Evolutionary conservation across 257 asterid species (phyloP), one percentile per base, ranked within the genome.

Genomic region (Lycium barbarum): DNA sequence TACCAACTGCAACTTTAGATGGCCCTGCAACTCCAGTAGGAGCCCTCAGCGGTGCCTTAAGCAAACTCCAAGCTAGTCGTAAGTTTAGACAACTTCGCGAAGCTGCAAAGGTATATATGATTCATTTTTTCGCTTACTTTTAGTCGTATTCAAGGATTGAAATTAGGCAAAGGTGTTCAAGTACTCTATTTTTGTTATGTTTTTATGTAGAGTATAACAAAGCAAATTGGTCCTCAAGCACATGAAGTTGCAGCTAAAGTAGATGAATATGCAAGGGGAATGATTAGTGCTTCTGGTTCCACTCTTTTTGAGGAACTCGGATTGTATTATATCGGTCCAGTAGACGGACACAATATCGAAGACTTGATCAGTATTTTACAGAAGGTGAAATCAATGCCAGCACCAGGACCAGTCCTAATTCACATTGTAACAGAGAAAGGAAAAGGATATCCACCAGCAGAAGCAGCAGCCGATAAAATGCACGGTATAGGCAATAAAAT

Each of bases 241-340:
- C 98, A 94, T 84, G 93, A 91, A 87, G 92, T 92, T 26, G 98
- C 98, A 0, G 97, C 97, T 4, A 94, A 94, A 86, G 89, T 94
- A 66, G 98, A 94, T 66, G 98, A 94, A 86, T 94, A 93, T 65
- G 97, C 98, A 3, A 90, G 98, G 40, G 98, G 98, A 17, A 93
- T 94, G 96, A 40, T 94, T n/a, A 90, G 94, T 87, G 95, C 91
- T 84, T 40, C 94, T 3, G 96, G 97, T 17, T 94, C 98, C 3
- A 90, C 93, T 0, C 88, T 94, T 71, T 94, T 94, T 76, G 98
- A 94, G 90, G 97, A 94, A 91, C 93, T 94, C 2, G 96, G 98
- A 9, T 71, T 94, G 59, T 94, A 94, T 63, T 94, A 94, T 83
- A 94, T 94, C 5, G 97, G 97, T 9, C 98, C 97, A 13, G 93